phyloP scores from a whole-genome alignment of 805 yeast species.

The Wickerhamomyces rabaulensis region DNA sequence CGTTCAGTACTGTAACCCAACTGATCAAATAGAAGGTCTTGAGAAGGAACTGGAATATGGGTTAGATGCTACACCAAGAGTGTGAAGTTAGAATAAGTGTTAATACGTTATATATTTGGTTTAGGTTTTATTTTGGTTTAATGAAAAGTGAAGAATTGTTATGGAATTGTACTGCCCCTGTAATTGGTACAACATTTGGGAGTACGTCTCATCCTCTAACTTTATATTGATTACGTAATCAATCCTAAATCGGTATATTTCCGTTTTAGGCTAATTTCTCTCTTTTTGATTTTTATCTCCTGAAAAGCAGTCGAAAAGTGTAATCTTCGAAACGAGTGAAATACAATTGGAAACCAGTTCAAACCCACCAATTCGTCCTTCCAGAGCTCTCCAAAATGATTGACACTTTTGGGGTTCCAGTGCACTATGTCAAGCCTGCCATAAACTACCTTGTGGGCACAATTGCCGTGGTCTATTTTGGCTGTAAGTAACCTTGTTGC shows the following conservation, averaged over 20 bases:
- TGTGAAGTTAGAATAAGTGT: not conserved
- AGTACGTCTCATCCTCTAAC: no score
- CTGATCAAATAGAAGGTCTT: conserved; percentile 35
- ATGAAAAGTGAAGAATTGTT: not conserved
- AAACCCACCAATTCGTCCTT: not conserved
- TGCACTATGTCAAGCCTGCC: conserved; percentile 16
- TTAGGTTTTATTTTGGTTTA: not conserved
- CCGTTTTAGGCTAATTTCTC: not conserved
- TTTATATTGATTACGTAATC: no score
- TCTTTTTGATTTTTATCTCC: not conserved
- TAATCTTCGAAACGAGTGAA: not conserved
- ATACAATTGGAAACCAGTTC: not conserved
- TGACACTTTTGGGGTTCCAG: conserved; percentile 8
- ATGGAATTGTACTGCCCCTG: no score
- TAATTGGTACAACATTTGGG: no score
- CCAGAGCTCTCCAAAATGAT: conserved; percentile 9
- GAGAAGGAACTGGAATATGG: conserved; percentile 69
- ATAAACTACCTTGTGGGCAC: conserved; percentile 14
- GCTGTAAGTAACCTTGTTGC: conserved; percentile 18
- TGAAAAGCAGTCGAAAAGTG: not conserved
- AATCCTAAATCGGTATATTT: not conserved
- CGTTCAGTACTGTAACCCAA: conserved; percentile 17
- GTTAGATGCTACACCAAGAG: conserved; percentile 34
- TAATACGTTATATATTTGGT: not conserved
- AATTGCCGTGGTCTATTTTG: conserved; percentile 18